Evolutionary conservation across 768 basidiomycete species (phyloP).

Genomic region (Suillus alpinus): DNA sequence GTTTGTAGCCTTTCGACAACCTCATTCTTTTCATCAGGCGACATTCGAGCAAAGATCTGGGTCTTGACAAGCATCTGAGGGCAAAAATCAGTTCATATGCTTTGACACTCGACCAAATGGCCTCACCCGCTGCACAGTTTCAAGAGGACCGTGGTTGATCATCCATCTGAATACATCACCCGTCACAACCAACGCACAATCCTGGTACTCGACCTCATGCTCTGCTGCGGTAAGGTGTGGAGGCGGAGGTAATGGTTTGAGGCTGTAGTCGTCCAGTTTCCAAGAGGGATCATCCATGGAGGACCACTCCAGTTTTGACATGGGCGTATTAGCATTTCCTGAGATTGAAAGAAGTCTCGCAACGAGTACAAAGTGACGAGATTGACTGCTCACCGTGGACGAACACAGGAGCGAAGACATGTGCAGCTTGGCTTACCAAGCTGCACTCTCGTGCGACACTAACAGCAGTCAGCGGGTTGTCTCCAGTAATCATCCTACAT

Average conservation of each 20-base stretch:
- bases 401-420: slow-evolving; percentile 86
- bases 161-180: slow-evolving; percentile 99
- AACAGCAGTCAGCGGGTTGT: slow-evolving; percentile 94
- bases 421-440: slow-evolving; percentile 81
- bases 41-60: slow-evolving; percentile 97
- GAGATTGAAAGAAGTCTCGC: slow-evolving; percentile 5
- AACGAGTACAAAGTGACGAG: neutral
- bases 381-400: slow-evolving; percentile 49
- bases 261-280: slow-evolving; percentile 85
- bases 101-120: neutral
- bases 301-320: slow-evolving; percentile 80
- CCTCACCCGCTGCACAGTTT: slow-evolving; percentile 89
- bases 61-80: slow-evolving; percentile 93
- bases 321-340: slow-evolving; percentile 54
- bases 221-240: slow-evolving; percentile 68
- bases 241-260: slow-evolving; percentile 75
- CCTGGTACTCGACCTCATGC: slow-evolving; percentile 73
- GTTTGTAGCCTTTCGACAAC: slow-evolving; percentile 91
- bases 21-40: slow-evolving; percentile 99
- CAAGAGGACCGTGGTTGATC: slow-evolving; percentile 89
- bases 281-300: slow-evolving; percentile 85
- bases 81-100: slow-evolving; percentile 6
- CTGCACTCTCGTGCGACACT: slow-evolving; percentile 95
- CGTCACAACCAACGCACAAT: slow-evolving; percentile 88
- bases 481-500: slow-evolving; percentile 97